Evolutionary conservation across 1,284 basidiomycete genomes (phyloP), one percentile per base, ranked within the genome.

Genomic region (Apiotrichum siamense): DNA sequence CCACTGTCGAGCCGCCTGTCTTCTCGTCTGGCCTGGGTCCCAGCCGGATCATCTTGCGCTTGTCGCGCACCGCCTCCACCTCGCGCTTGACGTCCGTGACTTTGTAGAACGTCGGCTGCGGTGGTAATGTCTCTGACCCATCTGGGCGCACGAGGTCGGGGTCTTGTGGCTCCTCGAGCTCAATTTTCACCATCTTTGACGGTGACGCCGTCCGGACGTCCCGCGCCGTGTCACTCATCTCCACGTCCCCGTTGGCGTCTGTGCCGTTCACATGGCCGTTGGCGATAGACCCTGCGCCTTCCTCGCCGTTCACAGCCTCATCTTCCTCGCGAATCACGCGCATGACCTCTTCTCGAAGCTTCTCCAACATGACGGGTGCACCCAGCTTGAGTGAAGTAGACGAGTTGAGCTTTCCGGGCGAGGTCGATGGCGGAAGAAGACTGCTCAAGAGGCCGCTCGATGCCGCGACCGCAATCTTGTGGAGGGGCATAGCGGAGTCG

Each of bases 51-150:
- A 88, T 82, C 74, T 91, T 94, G 60, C 89, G 78, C 26, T 86
- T 86, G 74, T 99, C 96, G 39, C 88, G 81, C 20, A 98, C 83
- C 52, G 81, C 83, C 66, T 87, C 87, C 1, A 97, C 89, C 72
- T 98, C 96, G 45, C 93, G 80, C 67, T 88, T 86, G 23, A 98
- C 82, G 67, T 99, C 96, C 3, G 87, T 77, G 1, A 85, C 85
- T 62, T 86, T 86, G 77, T 97, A 97, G 18, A 70, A 59, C 3
- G 63, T 56, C 20, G 70, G 65, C 17, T 63, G 58, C 21, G 70
- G 70, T 7, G 70, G 70, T 2, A 63, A n/a, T 10, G 66, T 68
- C 47, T 72, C 70, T 2, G 38, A 43, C 10, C 62, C 59, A 23
- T 61, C 63, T 20, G 70, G 70, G 54, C 60, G 62, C 48, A 69